phyloP scores from a whole-genome alignment of 495 filamentous ascomycete genomes.

The Parachaetomium inaequale region DNA sequence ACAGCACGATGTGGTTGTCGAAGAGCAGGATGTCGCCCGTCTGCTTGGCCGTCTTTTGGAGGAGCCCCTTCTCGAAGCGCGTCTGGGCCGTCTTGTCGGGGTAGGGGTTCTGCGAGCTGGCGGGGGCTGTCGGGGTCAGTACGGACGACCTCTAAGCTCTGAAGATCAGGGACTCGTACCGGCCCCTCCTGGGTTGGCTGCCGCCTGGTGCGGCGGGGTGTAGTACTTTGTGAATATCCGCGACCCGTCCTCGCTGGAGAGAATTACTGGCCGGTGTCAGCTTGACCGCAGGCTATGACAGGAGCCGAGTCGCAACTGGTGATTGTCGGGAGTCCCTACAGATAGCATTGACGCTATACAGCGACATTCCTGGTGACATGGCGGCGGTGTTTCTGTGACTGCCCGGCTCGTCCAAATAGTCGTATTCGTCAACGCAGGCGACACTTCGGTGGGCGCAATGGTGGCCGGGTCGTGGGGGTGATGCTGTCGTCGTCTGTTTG shows the following conservation, averaged over 20 bases:
- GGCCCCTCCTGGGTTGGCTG: slow-evolving; percentile 38
- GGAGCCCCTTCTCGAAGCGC: slow-evolving; percentile 89
- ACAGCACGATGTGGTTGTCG: slow-evolving; percentile 90
- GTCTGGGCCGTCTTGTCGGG: slow-evolving; percentile 88
- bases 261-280: slow-evolving; percentile 36
- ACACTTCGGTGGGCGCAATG: slow-evolving; percentile 5
- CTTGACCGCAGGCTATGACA: background rate
- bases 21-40: slow-evolving; percentile 93
- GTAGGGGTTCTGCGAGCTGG: slow-evolving; percentile 63
- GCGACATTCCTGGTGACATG: slow-evolving; percentile 62
- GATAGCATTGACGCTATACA: slow-evolving; percentile 91
- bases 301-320: background rate
- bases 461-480: slow-evolving; percentile 6
- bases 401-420: background rate
- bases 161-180: slow-evolving; percentile 16
- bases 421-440: background rate
- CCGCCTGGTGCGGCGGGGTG: slow-evolving; percentile 72
- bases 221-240: slow-evolving; percentile 97
- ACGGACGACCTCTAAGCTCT: too few relatives aligned
- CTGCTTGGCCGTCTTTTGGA: slow-evolving; percentile 96
- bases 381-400: slow-evolving; percentile 15
- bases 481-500: slow-evolving; percentile 7
- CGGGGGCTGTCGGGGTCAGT: slow-evolving; percentile 17
- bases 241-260: slow-evolving; percentile 80
- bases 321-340: slow-evolving; percentile 41